phyloP scores from a whole-genome alignment of 192 early-diverging fungal species.

The Pecoramyces ruminantium region DNA sequence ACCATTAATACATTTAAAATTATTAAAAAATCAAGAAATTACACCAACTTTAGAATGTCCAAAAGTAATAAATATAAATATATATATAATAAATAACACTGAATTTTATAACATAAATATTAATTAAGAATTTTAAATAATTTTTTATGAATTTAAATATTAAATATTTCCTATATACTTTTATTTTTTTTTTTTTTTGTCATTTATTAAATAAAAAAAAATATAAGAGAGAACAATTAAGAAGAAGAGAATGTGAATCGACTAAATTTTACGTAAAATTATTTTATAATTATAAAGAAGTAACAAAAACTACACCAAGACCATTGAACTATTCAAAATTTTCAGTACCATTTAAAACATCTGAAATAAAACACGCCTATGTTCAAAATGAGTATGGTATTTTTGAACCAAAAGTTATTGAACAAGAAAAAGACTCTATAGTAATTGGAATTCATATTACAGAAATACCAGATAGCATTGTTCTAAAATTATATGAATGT shows the following conservation, averaged over 20 bases:
- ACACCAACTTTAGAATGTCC: constrained; percentile 15
- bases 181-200: constrained; percentile 2
- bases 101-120: too few species aligned
- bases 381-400: background rate
- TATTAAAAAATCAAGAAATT: constrained; percentile 6
- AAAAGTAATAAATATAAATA: too few species aligned
- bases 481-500: constrained; percentile 20
- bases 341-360: constrained; percentile 11
- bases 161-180: too few species aligned
- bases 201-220: background rate
- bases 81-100: too few species aligned
- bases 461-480: constrained; percentile 20
- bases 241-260: constrained; percentile 12
- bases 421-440: background rate
- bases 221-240: constrained; percentile 17
- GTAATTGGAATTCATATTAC: constrained; percentile 14
- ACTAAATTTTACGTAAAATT: constrained; percentile 10
- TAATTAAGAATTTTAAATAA: too few species aligned
- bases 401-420: background rate
- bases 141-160: too few species aligned
- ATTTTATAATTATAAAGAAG: constrained; percentile 23
- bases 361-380: constrained; percentile 5
- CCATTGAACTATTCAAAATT: constrained; percentile 14
- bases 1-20: constrained; percentile 9
- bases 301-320: constrained; percentile 19